Percentiles rank a stretch among this genome's conserved stretches.
Evolutionary conservation across 495 filamentous ascomycete species (phyloP).

Genomic region (Penicilliopsis zonata): DNA sequence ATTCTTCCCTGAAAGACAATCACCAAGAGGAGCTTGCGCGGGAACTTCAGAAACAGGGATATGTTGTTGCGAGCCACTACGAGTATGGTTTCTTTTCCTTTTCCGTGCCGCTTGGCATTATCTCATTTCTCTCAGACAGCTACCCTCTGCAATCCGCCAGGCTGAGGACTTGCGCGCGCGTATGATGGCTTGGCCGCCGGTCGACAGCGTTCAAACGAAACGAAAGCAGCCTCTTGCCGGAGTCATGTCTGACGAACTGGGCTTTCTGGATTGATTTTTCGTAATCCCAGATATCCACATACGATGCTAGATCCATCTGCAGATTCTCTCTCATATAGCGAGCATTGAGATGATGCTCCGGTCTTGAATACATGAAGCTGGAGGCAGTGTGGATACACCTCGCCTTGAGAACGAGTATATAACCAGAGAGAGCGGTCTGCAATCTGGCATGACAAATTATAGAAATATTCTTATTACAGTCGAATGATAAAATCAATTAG

Average conservation of each 20-base stretch:
- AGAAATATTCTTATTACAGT: too few species aligned
- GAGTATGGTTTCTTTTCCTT: conserved; percentile 33
- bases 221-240: conserved; percentile 27
- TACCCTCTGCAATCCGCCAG: conserved; percentile 28
- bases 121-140: conserved; percentile 19
- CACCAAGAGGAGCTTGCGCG: conserved; percentile 82
- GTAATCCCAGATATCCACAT: not conserved
- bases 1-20: conserved; percentile 70
- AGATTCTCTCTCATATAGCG: too few species aligned
- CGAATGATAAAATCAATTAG: too few species aligned
- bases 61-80: conserved; percentile 53
- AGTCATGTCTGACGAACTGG: conserved; percentile 46
- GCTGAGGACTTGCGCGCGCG: conserved; percentile 28
- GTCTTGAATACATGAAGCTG: too few species aligned
- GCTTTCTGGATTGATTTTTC: conserved; percentile 36
- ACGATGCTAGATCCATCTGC: not conserved
- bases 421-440: too few species aligned
- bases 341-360: too few species aligned
- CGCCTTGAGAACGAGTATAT: too few species aligned
- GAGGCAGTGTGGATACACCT: too few species aligned
- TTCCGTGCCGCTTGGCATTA: not conserved
- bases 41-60: conserved; percentile 55
- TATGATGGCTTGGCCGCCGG: conserved; percentile 36
- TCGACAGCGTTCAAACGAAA: conserved; percentile 24
- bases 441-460: too few species aligned